A percentile compares a stretch with the other conserved stretches of the same genome.
phyloP scores from a whole-genome alignment of 2,329 filamentous ascomycete species.

The Calonectria naviculata region DNA sequence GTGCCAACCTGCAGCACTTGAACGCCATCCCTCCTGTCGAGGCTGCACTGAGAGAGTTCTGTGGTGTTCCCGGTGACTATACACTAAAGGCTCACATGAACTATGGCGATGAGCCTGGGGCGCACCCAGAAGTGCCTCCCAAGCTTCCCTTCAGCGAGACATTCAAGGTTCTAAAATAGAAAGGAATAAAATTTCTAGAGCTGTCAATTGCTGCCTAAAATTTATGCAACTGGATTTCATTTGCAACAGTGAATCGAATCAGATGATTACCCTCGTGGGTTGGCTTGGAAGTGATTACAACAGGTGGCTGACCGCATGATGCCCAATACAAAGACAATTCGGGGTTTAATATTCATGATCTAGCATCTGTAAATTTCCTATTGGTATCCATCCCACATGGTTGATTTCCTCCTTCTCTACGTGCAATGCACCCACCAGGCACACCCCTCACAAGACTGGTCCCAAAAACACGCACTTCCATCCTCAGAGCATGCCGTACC shows the following conservation, averaged over 20 bases:
- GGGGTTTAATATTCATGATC: too few relatives aligned
- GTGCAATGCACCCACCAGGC: neutral
- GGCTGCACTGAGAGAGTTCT: constrained; percentile 31
- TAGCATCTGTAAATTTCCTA: too few relatives aligned
- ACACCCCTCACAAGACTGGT: neutral
- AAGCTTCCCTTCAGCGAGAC: constrained; percentile 37
- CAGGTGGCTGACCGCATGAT: too few relatives aligned
- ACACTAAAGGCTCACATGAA: constrained; percentile 34
- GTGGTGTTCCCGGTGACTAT: constrained; percentile 31
- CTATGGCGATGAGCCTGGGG: constrained; percentile 35
- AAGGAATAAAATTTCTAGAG: neutral
- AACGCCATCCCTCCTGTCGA: constrained; percentile 36
- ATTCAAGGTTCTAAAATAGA: constrained; percentile 22
- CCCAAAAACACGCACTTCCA: neutral
- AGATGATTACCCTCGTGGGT: too few relatives aligned
- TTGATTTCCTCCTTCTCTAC: too few relatives aligned
- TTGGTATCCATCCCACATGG: too few relatives aligned
- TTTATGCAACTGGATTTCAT: too few relatives aligned
- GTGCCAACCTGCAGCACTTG: constrained; percentile 39
- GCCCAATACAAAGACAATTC: too few relatives aligned
- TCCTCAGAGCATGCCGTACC: neutral
- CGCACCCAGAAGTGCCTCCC: constrained; percentile 3
- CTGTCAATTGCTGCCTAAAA: neutral
- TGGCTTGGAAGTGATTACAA: too few relatives aligned
- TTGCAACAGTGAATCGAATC: too few relatives aligned